Percentiles rank a stretch among this genome's conserved stretches.
These are phyloP conservation scores for Phaffomyces opuntiae DNA, from an alignment of 805 yeast genomes.

Conservation along the genomic window DNA sequence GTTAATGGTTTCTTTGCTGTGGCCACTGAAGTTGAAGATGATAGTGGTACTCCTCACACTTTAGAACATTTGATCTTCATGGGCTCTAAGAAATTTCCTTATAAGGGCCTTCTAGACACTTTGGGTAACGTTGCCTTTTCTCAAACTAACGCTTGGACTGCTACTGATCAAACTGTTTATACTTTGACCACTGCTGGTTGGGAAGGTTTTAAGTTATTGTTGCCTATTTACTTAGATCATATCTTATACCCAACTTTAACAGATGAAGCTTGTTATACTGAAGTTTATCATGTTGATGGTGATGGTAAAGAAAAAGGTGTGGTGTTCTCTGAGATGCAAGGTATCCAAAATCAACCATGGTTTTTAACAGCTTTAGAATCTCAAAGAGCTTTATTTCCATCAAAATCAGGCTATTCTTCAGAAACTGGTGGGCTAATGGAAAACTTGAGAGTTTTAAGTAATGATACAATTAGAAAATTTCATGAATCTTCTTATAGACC, in stretches of 20 bases:
- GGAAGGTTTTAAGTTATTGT: conserved; percentile 79
- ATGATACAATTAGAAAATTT: conserved; percentile 67
- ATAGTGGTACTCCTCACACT: conserved; percentile 93
- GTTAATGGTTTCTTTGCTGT: conserved; percentile 94
- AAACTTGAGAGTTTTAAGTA: conserved; percentile 66
- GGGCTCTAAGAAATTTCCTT: conserved; percentile 88
- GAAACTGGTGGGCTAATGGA: conserved; percentile 91
- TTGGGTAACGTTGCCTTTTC: conserved; percentile 81
- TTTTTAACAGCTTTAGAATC: conserved; percentile 54
- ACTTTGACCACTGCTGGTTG: conserved; percentile 91
- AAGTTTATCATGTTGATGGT: conserved; percentile 92
- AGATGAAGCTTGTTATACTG: conserved; percentile 87
- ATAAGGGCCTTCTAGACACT: conserved; percentile 83
- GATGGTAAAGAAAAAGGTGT: conserved; percentile 91
- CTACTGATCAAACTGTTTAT: conserved; percentile 91
- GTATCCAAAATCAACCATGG: conserved; percentile 73
- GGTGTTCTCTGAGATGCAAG: conserved; percentile 96
- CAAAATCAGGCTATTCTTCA: conserved; percentile 74
- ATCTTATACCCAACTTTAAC: conserved; percentile 77
- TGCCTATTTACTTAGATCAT: conserved; percentile 90
- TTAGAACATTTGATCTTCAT: conserved; percentile 89
- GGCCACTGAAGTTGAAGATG: conserved; percentile 83
- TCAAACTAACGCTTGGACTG: conserved; percentile 94
- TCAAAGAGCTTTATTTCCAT: conserved; percentile 48
- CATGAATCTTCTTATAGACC: conserved; percentile 72